Conservation (phyloP, 495 filamentous ascomycete genomes). For the Aspergillus kassunensis region DNA sequence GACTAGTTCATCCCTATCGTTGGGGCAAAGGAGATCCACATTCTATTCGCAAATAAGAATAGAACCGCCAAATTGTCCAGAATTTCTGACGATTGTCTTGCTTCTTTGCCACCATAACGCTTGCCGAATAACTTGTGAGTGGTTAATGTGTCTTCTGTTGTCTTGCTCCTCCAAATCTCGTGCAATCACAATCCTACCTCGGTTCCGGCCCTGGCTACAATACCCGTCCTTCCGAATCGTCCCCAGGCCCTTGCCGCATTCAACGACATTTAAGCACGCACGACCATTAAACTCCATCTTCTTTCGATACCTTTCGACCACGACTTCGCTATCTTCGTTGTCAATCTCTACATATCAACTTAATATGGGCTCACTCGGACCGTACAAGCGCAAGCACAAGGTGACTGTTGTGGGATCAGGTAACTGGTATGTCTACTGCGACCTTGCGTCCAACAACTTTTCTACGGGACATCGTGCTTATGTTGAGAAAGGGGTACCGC, state of each 20-base stretch:
- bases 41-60: conserved; percentile 6
- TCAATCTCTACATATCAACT: background rate
- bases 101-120: conserved; percentile 5
- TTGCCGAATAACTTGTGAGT: background rate
- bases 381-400: conserved; percentile 73
- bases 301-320: conserved; percentile 12
- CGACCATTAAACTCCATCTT: conserved; percentile 10
- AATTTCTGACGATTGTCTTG: too few relatives aligned
- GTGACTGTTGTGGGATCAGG: conserved; percentile 92
- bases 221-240: conserved; percentile 11
- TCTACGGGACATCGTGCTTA: background rate
- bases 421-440: conserved; percentile 67
- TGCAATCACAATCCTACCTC: conserved; percentile 18
- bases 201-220: conserved; percentile 13
- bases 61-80: background rate
- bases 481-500: conserved; percentile 69
- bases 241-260: background rate
- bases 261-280: background rate
- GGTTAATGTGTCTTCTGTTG: conserved; percentile 22
- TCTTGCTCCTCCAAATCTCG: conserved; percentile 10
- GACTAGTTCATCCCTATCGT: background rate
- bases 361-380: conserved; percentile 42
- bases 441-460: background rate
- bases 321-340: conserved; percentile 12
- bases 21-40: conserved; percentile 20